phyloP scores from a whole-genome alignment of 1,139 yeast species.

The Lodderomyces theae region DNA sequence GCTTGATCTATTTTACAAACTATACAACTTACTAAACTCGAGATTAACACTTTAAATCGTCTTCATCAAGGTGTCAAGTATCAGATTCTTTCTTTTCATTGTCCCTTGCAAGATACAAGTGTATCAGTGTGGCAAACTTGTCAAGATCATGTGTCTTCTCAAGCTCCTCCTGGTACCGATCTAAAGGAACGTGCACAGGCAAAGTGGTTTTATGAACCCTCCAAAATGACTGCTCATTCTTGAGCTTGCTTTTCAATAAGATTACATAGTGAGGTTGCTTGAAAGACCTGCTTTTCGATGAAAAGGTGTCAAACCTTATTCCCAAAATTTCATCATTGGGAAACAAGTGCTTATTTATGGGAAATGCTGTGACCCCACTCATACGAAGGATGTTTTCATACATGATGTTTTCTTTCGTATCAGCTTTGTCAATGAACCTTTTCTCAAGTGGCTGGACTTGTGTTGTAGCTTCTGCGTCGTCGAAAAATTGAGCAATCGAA shows the following conservation, averaged over 20 bases:
- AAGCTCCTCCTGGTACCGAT: conserved; percentile 11
- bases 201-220: conserved; percentile 35
- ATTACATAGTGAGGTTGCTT: conserved; percentile 40
- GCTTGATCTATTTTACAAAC: too few relatives aligned
- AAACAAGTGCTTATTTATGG: conserved; percentile 25
- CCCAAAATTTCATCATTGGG: conserved; percentile 28
- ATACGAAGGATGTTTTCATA: conserved; percentile 38
- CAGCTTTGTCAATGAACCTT: conserved; percentile 17
- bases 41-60: too few relatives aligned
- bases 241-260: conserved; percentile 18
- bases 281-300: conserved; percentile 20
- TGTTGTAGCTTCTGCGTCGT: not conserved
- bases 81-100: not conserved
- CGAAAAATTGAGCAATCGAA: conserved; percentile 26
- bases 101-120: not conserved
- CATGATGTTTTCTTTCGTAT: conserved; percentile 30
- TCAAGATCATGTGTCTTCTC: not conserved
- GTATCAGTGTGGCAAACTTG: not conserved
- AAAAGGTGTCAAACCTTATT: conserved; percentile 35
- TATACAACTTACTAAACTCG: too few relatives aligned
- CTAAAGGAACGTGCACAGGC: conserved; percentile 29
- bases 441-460: conserved; percentile 1
- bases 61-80: too few relatives aligned
- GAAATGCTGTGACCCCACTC: conserved; percentile 44
- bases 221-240: conserved; percentile 24